Evolutionary conservation across 129 eudicot genomes (phyloP).

Genomic region (Cynara cardunculus): DNA sequence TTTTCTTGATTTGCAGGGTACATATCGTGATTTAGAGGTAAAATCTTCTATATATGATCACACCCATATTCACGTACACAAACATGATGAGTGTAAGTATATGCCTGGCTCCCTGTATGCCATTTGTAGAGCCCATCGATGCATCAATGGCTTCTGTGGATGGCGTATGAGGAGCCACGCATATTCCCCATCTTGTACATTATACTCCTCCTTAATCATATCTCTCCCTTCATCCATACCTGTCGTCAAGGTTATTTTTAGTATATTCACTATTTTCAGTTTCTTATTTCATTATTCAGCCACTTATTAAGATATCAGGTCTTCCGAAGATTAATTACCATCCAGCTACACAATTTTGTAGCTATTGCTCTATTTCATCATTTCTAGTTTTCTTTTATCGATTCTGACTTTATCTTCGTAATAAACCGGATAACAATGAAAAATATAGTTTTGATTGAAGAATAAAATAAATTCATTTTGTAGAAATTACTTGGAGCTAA

Average conservation of each 20-base stretch:
- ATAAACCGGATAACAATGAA: not conserved
- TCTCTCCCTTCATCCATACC: not conserved
- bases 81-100: constrained; percentile 11
- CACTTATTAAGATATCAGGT: not conserved
- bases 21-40: constrained; percentile 1
- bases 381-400: not conserved
- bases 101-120: constrained; percentile 98
- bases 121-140: constrained; percentile 58
- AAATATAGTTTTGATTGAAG: not conserved
- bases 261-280: not conserved
- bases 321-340: not conserved
- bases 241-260: not conserved
- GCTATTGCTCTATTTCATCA: not conserved
- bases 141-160: constrained; percentile 49
- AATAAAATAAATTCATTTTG: not conserved
- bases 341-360: not conserved
- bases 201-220: not conserved
- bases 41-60: not conserved
- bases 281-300: not conserved
- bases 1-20: not conserved
- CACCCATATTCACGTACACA: not conserved
- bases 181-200: constrained; percentile 20
- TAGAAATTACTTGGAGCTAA: not conserved
- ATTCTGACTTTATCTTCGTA: not conserved
- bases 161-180: constrained; percentile 98